Conservation (phyloP, 441 rosid genomes). For the Gossypium davidsonii region DNA sequence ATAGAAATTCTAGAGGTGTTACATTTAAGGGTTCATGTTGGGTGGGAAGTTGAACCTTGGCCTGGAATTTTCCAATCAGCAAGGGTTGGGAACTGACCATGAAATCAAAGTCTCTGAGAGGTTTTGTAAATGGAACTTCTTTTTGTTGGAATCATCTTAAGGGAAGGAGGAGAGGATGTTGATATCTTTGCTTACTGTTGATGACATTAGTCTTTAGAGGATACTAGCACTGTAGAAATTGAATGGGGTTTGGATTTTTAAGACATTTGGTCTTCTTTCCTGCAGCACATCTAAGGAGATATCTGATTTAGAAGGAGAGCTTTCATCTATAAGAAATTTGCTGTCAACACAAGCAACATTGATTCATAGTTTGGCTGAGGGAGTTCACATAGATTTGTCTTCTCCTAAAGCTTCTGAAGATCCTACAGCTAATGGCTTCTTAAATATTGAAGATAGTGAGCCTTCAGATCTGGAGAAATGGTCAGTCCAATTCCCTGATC, state of each 20-base stretch:
- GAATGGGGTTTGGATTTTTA: constrained; percentile 9
- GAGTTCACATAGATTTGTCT: constrained; percentile 9
- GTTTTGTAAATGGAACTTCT: not conserved
- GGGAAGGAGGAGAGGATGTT: not conserved
- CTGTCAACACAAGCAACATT: constrained; percentile 89
- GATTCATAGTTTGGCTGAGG: constrained; percentile 73
- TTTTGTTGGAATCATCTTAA: not conserved
- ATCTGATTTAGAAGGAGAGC: not conserved
- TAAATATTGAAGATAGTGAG: constrained; percentile 17
- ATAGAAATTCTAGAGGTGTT: not conserved
- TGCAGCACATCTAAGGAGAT: constrained; percentile 82
- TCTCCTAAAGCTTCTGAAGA: constrained; percentile 42
- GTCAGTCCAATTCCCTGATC: constrained; percentile 78
- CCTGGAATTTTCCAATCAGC: not conserved
- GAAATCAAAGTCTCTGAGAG: not conserved
- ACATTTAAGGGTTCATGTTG: not conserved
- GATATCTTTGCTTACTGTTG: not conserved
- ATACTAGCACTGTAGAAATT: not conserved
- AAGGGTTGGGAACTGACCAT: not conserved
- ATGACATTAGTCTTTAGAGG: not conserved
- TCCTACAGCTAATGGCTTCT: constrained; percentile 32
- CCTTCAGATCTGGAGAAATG: constrained; percentile 80
- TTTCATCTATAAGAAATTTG: constrained; percentile 47
- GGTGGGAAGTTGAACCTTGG: not conserved
- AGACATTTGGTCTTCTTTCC: constrained; percentile 13